Conservation (phyloP, 306 rosid species). For the Prunus dulcis region DNA sequence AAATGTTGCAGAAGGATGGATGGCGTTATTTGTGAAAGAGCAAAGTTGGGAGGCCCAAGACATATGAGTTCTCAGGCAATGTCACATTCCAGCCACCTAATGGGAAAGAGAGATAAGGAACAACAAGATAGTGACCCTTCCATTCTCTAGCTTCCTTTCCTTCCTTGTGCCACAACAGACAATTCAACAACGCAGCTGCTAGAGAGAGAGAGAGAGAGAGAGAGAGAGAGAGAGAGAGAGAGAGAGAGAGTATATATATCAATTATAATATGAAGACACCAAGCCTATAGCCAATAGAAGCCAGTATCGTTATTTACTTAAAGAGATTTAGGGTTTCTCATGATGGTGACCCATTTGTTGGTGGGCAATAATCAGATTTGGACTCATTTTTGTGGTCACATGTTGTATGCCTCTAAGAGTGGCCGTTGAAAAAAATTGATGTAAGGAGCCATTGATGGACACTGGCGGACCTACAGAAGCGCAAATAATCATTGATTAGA, state of each 20-base stretch:
- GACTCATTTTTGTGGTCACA: constrained; percentile 31
- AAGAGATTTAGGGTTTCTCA: constrained; percentile 32
- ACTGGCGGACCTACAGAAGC: too few species aligned
- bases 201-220: neutral
- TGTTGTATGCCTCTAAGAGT: constrained; percentile 20
- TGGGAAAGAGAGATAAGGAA: constrained; percentile 52
- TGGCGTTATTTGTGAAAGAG: constrained; percentile 22
- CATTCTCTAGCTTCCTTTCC: neutral
- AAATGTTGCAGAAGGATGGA: constrained; percentile 17
- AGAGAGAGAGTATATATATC: neutral
- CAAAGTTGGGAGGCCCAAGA: constrained; percentile 35
- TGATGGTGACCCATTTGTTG: constrained; percentile 37
- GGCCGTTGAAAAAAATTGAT: neutral
- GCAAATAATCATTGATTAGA: too few species aligned
- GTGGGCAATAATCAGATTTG: constrained; percentile 24
- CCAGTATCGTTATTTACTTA: constrained; percentile 22
- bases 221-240: constrained; percentile 10
- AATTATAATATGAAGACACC: constrained; percentile 18
- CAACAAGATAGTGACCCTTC: constrained; percentile 61
- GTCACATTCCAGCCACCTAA: constrained; percentile 58
- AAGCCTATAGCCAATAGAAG: neutral
- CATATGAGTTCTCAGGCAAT: constrained; percentile 38
- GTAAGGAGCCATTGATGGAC: too few species aligned
- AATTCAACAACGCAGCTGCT: constrained; percentile 28
- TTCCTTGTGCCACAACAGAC: constrained; percentile 25